Percentiles rank a stretch among this genome's conserved stretches.
Conservation (phyloP, 805 yeast species). For the Myxozyma mucilagina region DNA sequence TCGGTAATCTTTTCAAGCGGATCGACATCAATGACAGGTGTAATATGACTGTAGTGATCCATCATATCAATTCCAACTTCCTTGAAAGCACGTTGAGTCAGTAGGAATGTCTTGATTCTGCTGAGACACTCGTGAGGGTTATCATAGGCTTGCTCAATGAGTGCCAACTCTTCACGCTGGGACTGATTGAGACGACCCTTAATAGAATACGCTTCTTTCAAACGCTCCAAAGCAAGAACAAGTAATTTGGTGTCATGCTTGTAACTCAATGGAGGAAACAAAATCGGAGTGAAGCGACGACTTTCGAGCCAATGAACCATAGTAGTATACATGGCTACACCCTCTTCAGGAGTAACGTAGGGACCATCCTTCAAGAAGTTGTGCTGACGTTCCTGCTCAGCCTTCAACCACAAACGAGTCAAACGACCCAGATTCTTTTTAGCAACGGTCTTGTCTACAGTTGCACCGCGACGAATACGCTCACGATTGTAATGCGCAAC, state of each 20-base stretch:
- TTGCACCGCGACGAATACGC: constrained; percentile 81
- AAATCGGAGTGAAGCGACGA: constrained; percentile 79
- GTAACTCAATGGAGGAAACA: constrained; percentile 89
- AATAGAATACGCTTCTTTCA: constrained; percentile 77
- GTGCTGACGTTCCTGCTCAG: constrained; percentile 86
- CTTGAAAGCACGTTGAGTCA: constrained; percentile 89
- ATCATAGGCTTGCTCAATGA: constrained; percentile 95
- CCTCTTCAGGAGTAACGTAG: constrained; percentile 79
- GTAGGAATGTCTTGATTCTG: constrained; percentile 74
- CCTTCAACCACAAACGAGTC: constrained; percentile 87
- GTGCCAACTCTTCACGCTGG: constrained; percentile 88
- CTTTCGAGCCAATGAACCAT: constrained; percentile 91
- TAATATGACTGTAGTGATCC: constrained; percentile 81
- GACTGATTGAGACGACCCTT: constrained; percentile 77
- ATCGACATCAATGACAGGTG: constrained; percentile 85
- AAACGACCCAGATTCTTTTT: constrained; percentile 90
- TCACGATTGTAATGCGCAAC: constrained; percentile 92
- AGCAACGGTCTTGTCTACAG: constrained; percentile 91
- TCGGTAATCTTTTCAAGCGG: constrained; percentile 95
- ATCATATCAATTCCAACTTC: constrained; percentile 85
- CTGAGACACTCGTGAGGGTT: constrained; percentile 91
- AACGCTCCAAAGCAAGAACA: constrained; percentile 82
- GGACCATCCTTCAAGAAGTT: constrained; percentile 84
- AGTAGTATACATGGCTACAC: constrained; percentile 79
- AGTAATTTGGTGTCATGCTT: constrained; percentile 91